Percentiles rank a stretch among this genome's conserved stretches.
Evolutionary conservation across 768 basidiomycete species (phyloP).

Genomic region (Pleurotus giganteus): DNA sequence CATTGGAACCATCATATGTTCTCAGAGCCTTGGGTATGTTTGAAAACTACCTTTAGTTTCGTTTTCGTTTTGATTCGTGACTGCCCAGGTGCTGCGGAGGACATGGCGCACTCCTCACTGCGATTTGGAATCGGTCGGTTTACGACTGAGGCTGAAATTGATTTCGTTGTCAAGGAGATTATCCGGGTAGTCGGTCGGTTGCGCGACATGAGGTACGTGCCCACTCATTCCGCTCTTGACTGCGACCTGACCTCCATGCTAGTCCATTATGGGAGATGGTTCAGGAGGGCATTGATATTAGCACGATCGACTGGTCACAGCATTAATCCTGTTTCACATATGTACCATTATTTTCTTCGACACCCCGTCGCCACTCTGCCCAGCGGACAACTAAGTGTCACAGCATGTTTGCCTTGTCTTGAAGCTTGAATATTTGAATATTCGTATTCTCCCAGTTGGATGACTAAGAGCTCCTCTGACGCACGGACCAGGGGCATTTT

Average conservation of each 20-base stretch:
- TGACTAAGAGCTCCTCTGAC: neutral
- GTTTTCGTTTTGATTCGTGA: neutral
- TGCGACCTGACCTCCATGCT: constrained; percentile 13
- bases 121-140: constrained; percentile 98
- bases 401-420: neutral
- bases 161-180: constrained; percentile 89
- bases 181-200: constrained; percentile 82
- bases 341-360: constrained; percentile 13
- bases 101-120: constrained; percentile 98
- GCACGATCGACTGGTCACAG: constrained; percentile 93
- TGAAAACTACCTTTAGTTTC: neutral
- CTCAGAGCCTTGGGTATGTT: constrained; percentile 83
- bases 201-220: constrained; percentile 85
- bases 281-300: constrained; percentile 96
- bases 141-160: constrained; percentile 95
- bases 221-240: neutral
- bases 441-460: neutral
- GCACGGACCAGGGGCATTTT: constrained; percentile 18
- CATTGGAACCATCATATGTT: constrained; percentile 97
- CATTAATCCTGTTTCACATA: constrained; percentile 41
- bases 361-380: constrained; percentile 14
- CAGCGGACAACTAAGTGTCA: too few relatives aligned
- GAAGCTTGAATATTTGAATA: neutral
- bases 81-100: constrained; percentile 82
- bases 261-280: constrained; percentile 99